Evolutionary conservation across 2,329 filamentous ascomycete species (phyloP).

Genomic region (Xylariomycetidae sp.): DNA sequence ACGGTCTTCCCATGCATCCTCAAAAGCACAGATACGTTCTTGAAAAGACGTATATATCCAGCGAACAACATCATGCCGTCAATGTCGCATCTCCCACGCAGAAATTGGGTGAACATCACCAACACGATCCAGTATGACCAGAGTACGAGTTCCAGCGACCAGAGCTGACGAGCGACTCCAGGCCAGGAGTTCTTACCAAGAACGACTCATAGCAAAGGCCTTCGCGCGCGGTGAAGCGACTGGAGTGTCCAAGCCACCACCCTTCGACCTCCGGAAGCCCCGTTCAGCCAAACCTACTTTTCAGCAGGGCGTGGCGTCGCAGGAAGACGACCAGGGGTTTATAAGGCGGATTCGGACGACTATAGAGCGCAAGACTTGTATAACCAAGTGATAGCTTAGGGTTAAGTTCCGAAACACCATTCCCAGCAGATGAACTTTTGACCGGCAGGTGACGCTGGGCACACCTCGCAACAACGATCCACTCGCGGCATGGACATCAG

Average conservation of each 20-base stretch:
- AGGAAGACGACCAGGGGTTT: slow-evolving; percentile 36
- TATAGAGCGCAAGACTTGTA: slow-evolving; percentile 62
- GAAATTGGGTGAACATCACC: slow-evolving; percentile 17
- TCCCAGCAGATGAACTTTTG: slow-evolving; percentile 37
- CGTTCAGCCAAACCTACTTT: slow-evolving; percentile 39
- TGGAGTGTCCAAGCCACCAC: slow-evolving; percentile 48
- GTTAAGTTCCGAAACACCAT: slow-evolving; percentile 86
- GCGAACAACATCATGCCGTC: slow-evolving; percentile 19
- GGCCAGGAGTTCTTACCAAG: slow-evolving; percentile 67
- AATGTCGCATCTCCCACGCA: slow-evolving; percentile 24
- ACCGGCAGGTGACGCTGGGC: slow-evolving; percentile 38
- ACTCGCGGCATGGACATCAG: slow-evolving; percentile 43
- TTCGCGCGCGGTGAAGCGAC: slow-evolving; percentile 52
- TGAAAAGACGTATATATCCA: slow-evolving; percentile 15
- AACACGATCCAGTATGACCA: slow-evolving; percentile 37
- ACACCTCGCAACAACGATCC: slow-evolving; percentile 37
- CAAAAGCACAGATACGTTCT: slow-evolving; percentile 19
- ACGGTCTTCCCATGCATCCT: slow-evolving; percentile 38
- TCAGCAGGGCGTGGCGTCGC: slow-evolving; percentile 42
- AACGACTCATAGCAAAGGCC: slow-evolving; percentile 68
- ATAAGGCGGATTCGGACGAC: slow-evolving; percentile 68
- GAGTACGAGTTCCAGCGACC: slow-evolving; percentile 58
- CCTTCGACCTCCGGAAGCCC: slow-evolving; percentile 41
- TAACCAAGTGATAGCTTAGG: slow-evolving; percentile 78
- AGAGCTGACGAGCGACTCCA: slow-evolving; percentile 71